These are phyloP conservation scores for Candida stauntonica DNA, from an alignment of 805 yeast genomes.

Conservation along the genomic window DNA sequence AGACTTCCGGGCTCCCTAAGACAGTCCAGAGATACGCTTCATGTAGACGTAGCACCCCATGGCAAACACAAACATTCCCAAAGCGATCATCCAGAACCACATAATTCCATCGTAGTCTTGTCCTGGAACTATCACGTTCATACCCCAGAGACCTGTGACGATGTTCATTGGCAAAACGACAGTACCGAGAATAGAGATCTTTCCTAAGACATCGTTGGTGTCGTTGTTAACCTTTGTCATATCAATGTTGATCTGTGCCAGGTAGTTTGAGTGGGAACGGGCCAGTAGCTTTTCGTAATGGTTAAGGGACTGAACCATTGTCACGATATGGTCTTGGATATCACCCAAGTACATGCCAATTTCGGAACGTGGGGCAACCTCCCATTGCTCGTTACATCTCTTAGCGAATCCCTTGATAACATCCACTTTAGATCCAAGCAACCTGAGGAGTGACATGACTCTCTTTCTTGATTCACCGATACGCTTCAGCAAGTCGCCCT, in stretches of 20 bases:
- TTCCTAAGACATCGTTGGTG: slow-evolving; percentile 93
- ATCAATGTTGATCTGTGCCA: slow-evolving; percentile 95
- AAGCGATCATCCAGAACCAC: slow-evolving; percentile 60
- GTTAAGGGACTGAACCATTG: slow-evolving; percentile 93
- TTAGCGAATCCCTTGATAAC: slow-evolving; percentile 96
- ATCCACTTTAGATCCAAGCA: slow-evolving; percentile 91
- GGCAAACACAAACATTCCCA: slow-evolving; percentile 45
- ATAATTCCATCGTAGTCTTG: slow-evolving; percentile 52
- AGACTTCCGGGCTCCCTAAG: too few species aligned
- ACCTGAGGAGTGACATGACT: slow-evolving; percentile 83
- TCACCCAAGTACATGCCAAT: slow-evolving; percentile 95
- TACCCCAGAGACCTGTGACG: slow-evolving; percentile 97
- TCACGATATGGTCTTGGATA: slow-evolving; percentile 95
- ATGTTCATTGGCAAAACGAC: slow-evolving; percentile 93
- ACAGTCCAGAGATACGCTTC: slow-evolving; percentile 37
- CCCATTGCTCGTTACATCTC: slow-evolving; percentile 82
- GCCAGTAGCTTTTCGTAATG: slow-evolving; percentile 94
- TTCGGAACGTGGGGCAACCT: slow-evolving; percentile 72
- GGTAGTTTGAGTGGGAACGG: slow-evolving; percentile 90
- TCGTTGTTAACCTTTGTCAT: slow-evolving; percentile 97
- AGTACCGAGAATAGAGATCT: slow-evolving; percentile 90
- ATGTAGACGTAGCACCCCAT: slow-evolving; percentile 44
- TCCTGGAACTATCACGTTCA: slow-evolving; percentile 97
- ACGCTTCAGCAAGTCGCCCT: slow-evolving; percentile 91
- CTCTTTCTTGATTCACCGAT: slow-evolving; percentile 94